Percentiles rank a stretch among this genome's conserved stretches.
phyloP scores from a whole-genome alignment of 2,329 filamentous ascomycete genomes.

The Pyrenophora teres region DNA sequence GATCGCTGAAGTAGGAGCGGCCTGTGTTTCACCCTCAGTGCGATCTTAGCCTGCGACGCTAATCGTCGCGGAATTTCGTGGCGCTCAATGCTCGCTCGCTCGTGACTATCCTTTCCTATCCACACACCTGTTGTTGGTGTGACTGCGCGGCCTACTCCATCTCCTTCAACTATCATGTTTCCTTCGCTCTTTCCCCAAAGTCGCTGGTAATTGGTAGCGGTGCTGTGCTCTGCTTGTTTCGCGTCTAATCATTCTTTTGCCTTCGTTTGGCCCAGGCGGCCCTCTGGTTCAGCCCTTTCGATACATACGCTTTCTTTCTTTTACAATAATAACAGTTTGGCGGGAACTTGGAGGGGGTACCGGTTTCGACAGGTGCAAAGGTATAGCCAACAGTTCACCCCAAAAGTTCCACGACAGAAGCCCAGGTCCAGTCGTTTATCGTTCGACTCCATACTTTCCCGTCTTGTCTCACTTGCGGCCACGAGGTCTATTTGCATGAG shows the following conservation, averaged over 20 bases:
- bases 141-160: slow-evolving; percentile 27
- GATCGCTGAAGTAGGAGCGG: slow-evolving; percentile 19
- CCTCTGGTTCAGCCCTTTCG: slow-evolving; percentile 27
- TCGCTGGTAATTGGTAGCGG: slow-evolving; percentile 42
- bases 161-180: slow-evolving; percentile 31
- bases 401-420: slow-evolving; percentile 33
- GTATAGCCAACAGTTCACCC: slow-evolving; percentile 32
- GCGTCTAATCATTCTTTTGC: slow-evolving; percentile 34
- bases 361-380: slow-evolving; percentile 20
- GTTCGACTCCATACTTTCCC: slow-evolving; percentile 19
- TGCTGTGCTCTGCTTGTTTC: slow-evolving; percentile 45
- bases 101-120: slow-evolving; percentile 30
- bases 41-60: slow-evolving; percentile 35
- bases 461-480: slow-evolving; percentile 19
- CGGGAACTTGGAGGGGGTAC: background rate
- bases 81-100: slow-evolving; percentile 43
- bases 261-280: slow-evolving; percentile 39
- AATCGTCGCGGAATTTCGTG: slow-evolving; percentile 38
- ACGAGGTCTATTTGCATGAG: slow-evolving; percentile 32
- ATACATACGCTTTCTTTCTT: background rate
- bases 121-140: slow-evolving; percentile 34
- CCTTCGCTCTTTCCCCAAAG: slow-evolving; percentile 31
- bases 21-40: slow-evolving; percentile 30
- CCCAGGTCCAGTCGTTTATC: slow-evolving; percentile 42
- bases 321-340: slow-evolving; percentile 5